Evolutionary conservation across 1,284 basidiomycete genomes (phyloP).

Genomic region (Sutorius eximius): DNA sequence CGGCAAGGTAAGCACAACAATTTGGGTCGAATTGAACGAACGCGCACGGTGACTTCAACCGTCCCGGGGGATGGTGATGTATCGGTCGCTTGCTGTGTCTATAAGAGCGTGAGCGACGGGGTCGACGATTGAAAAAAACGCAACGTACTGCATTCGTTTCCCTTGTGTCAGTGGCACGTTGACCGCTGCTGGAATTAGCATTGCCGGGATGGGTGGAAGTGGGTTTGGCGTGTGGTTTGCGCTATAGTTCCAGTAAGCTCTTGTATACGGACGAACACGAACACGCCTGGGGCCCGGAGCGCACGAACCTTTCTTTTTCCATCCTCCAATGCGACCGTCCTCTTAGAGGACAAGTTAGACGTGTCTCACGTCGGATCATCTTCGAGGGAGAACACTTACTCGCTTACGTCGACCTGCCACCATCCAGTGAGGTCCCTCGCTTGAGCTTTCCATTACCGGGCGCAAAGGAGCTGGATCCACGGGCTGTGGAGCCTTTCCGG

Average conservation of each 20-base stretch:
- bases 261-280: too few species aligned
- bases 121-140: too few species aligned
- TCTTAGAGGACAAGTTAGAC: not conserved
- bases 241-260: not conserved
- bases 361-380: too few species aligned
- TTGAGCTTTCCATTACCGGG: not conserved
- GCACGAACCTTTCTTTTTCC: not conserved
- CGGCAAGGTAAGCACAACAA: too few species aligned
- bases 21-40: not conserved
- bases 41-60: not conserved
- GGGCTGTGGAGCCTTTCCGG: not conserved
- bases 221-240: not conserved
- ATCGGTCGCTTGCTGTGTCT: not conserved
- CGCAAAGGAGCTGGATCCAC: not conserved
- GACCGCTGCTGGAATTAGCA: not conserved
- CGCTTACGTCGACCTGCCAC: not conserved
- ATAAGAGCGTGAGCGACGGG: not conserved
- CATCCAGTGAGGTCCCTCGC: not conserved
- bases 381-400: not conserved
- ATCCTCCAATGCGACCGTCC: not conserved
- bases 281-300: too few species aligned
- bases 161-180: not conserved
- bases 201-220: not conserved
- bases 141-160: not conserved
- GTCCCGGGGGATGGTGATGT: not conserved